Evolutionary conservation across 192 early-diverging fungal species (phyloP), one percentile per base, ranked within the genome.

Genomic region (Gaertneriomyces semiglobifer): DNA sequence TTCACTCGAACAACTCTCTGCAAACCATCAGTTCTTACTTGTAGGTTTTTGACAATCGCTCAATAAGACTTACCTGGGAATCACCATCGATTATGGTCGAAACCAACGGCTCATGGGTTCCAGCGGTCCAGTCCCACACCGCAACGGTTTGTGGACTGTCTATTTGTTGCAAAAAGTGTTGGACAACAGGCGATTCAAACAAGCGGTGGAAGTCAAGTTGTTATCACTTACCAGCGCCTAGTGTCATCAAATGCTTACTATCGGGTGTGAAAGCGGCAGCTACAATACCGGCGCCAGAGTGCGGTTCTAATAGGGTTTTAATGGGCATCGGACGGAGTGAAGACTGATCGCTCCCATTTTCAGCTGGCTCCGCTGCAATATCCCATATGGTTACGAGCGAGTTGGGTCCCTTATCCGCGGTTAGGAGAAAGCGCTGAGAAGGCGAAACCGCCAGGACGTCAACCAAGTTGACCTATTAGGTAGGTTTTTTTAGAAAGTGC

Each of bases 371-470:
- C 39, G 60, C 33, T 20, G 44, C 25, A 11, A 75, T 84, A 53
- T 86, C 84, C 84, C 84, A 86, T 20, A 86, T 65, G 20, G 86
- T 84, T 44, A 86, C 25, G 39, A 84, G 51, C 10, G 83, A 69
- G 51, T 70, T 60, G 4, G 65, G 44, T 19, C 84, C 84, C 44
- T 65, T 75, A 71, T 86, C 84, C 6, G 79, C 79, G 8, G 84
- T 84, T 2, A 78, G 72, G 19, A 86, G 43, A 69, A 76, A 86
- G 20, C 81, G 63, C 44, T 75, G 74, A 61, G 79, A 57, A 16
- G 65, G 45, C 14, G 78, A 76, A 39, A 74, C 62, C 14, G 77
- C 50, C 38, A 72, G 60, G 11, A 72, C 65, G 5, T 76, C 65
- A 14, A 86, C 79, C 55, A 64, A 51, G 60, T 86, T 85, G 69